phyloP scores from a whole-genome alignment of 169 alveolate genomes.

The Plasmodium knowlesi region DNA sequence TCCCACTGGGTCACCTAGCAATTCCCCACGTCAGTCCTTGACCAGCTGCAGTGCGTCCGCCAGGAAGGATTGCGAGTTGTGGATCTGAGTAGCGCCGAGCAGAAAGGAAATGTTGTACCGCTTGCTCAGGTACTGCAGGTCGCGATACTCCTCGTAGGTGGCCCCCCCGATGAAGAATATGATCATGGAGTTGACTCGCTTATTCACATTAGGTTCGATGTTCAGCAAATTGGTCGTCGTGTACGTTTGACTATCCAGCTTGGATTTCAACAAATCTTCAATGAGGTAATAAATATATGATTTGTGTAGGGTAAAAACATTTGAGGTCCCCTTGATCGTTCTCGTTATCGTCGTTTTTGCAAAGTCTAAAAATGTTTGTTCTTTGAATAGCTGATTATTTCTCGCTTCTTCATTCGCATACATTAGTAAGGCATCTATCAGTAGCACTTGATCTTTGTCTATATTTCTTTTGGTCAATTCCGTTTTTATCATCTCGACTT shows the following conservation, averaged over 20 bases:
- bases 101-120: conserved; percentile 81
- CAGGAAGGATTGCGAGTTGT: conserved; percentile 84
- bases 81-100: conserved; percentile 90
- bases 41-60: conserved; percentile 74
- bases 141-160: conserved; percentile 93
- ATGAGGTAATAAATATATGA: conserved; percentile 84
- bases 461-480: conserved; percentile 50
- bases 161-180: conserved; percentile 93
- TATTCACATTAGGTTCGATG: conserved; percentile 76
- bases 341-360: conserved; percentile 87
- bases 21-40: conserved; percentile 7
- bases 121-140: conserved; percentile 85
- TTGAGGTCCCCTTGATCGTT: conserved; percentile 84
- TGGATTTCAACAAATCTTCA: conserved; percentile 87
- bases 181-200: conserved; percentile 84
- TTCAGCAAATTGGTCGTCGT: conserved; percentile 81
- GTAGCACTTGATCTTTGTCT: conserved; percentile 80
- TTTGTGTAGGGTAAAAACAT: conserved; percentile 92
- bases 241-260: conserved; percentile 84
- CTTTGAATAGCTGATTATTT: conserved; percentile 87
- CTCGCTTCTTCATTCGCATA: conserved; percentile 90
- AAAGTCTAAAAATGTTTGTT: conserved; percentile 86
- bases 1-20: background rate
- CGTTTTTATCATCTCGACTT: conserved; percentile 23
- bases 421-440: conserved; percentile 87